These are phyloP conservation scores for Coriaria nepalensis DNA, from an alignment of 306 rosid genomes.

Conservation along the genomic window DNA sequence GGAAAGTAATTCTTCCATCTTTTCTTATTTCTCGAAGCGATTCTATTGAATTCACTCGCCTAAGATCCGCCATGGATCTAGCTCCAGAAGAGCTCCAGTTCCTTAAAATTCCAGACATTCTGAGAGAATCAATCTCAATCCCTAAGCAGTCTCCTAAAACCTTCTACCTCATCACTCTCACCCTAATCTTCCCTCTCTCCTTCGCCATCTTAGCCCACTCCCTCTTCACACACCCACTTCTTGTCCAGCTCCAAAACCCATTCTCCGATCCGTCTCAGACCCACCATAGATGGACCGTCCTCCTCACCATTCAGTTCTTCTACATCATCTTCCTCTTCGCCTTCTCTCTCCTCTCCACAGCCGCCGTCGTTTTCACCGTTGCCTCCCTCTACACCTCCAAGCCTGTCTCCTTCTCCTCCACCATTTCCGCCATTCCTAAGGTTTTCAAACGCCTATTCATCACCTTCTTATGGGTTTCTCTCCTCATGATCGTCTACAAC, in stretches of 20 bases:
- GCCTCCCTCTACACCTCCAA: conserved; percentile 87
- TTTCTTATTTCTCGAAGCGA: neutral
- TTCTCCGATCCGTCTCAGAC: conserved; percentile 41
- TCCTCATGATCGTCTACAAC: conserved; percentile 58
- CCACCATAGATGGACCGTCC: conserved; percentile 62
- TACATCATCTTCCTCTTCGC: conserved; percentile 86
- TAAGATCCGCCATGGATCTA: conserved; percentile 95
- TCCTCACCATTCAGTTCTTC: conserved; percentile 56
- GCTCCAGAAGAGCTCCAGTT: conserved; percentile 80
- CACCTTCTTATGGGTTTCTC: conserved; percentile 72
- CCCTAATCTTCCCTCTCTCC: conserved; percentile 77
- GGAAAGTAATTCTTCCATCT: neutral
- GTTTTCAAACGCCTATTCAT: conserved; percentile 75
- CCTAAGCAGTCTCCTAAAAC: conserved; percentile 73
- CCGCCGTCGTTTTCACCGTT: conserved; percentile 87
- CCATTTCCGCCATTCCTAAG: conserved; percentile 72
- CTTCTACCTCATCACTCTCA: conserved; percentile 65
- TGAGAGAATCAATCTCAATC: conserved; percentile 63
- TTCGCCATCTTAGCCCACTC: conserved; percentile 89
- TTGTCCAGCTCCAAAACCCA: conserved; percentile 48
- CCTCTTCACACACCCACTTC: conserved; percentile 75
- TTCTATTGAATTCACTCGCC: neutral
- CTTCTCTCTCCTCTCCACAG: conserved; percentile 91
- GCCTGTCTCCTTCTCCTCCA: conserved; percentile 58
- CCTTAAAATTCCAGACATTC: conserved; percentile 33